Percentiles rank a stretch among this genome's conserved stretches.
Conservation (phyloP, 805 yeast species). For the Candida takata region DNA sequence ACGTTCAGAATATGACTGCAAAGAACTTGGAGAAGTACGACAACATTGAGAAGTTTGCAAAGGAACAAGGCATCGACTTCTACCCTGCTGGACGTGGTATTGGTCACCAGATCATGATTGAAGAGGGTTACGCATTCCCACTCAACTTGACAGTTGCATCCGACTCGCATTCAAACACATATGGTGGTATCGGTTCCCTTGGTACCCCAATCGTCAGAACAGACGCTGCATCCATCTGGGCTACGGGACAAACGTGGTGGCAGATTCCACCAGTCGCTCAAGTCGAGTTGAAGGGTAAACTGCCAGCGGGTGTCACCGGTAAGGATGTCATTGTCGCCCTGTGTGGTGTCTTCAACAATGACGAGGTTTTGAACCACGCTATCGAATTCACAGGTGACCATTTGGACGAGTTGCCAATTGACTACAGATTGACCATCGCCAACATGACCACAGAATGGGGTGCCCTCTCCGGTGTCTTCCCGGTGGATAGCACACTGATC, state of each 20-base stretch:
- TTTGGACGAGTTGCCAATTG: constrained; percentile 59
- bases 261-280: constrained; percentile 98
- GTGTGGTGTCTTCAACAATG: constrained; percentile 89
- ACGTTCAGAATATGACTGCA: constrained; percentile 88
- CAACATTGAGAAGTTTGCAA: constrained; percentile 86
- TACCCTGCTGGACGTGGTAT: constrained; percentile 99
- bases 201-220: constrained; percentile 99
- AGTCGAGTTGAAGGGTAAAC: constrained; percentile 75
- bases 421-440: constrained; percentile 86
- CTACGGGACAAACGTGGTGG: constrained; percentile 99
- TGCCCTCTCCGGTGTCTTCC: constrained; percentile 93
- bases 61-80: constrained; percentile 87
- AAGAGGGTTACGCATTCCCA: constrained; percentile 98
- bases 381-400: constrained; percentile 89
- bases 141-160: constrained; percentile 90
- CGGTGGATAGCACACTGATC: constrained; percentile 77
- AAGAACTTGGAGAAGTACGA: constrained; percentile 81
- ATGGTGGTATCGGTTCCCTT: constrained; percentile 92
- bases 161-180: constrained; percentile 95
- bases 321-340: constrained; percentile 95
- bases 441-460: constrained; percentile 99
- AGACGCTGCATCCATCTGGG: constrained; percentile 99
- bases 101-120: constrained; percentile 98
- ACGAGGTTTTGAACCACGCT: constrained; percentile 89
- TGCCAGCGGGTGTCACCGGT: constrained; percentile 87